These are phyloP conservation scores for Microcera coccophila DNA, from an alignment of 2,329 filamentous ascomycete species.

Conservation along the genomic window DNA sequence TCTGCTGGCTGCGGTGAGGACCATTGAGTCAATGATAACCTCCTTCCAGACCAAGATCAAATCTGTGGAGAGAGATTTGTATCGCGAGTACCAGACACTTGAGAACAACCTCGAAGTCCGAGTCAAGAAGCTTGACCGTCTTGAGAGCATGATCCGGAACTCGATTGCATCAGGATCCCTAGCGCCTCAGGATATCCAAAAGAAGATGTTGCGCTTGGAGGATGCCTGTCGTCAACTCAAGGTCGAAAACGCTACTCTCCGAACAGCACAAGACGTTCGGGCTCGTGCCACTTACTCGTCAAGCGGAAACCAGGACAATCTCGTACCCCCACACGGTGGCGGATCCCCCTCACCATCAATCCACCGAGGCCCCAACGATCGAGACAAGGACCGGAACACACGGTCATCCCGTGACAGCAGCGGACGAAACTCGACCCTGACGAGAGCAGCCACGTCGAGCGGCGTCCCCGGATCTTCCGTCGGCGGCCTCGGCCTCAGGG, in stretches of 20 bases:
- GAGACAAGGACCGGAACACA: slow-evolving; percentile 41
- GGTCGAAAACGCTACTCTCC: slow-evolving; percentile 66
- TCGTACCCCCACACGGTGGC: slow-evolving; percentile 28
- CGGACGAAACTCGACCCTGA: slow-evolving; percentile 31
- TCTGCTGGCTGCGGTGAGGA: slow-evolving; percentile 79
- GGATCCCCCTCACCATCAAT: slow-evolving; percentile 51
- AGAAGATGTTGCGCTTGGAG: slow-evolving; percentile 52
- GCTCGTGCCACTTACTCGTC: slow-evolving; percentile 44
- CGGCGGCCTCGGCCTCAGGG: slow-evolving; percentile 24
- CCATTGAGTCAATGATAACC: slow-evolving; percentile 73
- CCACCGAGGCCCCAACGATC: slow-evolving; percentile 48
- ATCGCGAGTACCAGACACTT: slow-evolving; percentile 82
- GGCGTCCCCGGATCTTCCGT: slow-evolving; percentile 24
- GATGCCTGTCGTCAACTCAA: slow-evolving; percentile 61
- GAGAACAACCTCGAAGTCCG: slow-evolving; percentile 77
- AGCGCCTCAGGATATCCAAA: slow-evolving; percentile 41
- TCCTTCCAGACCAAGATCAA: slow-evolving; percentile 78
- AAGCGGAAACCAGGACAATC: slow-evolving; percentile 35
- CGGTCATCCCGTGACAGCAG: slow-evolving; percentile 26
- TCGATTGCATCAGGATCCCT: slow-evolving; percentile 50
- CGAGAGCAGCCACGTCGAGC: slow-evolving; percentile 29
- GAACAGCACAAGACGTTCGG: slow-evolving; percentile 58
- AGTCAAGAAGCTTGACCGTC: slow-evolving; percentile 78
- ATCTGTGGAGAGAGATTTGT: slow-evolving; percentile 81
- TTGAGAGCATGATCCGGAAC: slow-evolving; percentile 75